Percentiles rank a stretch among this genome's conserved stretches.
Conservation (phyloP, 2,329 filamentous ascomycete species). For the Helotiales sp. region DNA sequence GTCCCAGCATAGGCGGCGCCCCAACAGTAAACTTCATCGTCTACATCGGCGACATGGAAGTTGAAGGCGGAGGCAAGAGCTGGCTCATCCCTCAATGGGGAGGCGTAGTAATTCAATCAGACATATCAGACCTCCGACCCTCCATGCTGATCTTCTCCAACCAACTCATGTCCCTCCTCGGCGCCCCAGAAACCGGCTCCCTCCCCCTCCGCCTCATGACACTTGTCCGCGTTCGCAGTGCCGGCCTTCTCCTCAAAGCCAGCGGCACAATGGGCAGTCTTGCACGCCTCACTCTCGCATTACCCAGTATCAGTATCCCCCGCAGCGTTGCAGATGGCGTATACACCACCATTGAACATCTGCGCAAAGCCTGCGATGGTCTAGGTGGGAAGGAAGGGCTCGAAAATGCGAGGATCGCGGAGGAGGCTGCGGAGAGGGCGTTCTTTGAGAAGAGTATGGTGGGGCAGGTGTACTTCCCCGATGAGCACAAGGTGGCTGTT, state of each 20-base stretch:
- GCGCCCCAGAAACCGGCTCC: constrained; percentile 81
- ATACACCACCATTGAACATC: constrained; percentile 75
- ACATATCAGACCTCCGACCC: constrained; percentile 71
- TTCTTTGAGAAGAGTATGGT: constrained; percentile 99
- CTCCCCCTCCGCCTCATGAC: constrained; percentile 85
- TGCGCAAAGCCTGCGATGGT: constrained; percentile 76
- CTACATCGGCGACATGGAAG: constrained; percentile 71
- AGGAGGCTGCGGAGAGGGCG: constrained; percentile 86
- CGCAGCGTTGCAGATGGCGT: constrained; percentile 85
- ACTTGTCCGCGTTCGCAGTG: constrained; percentile 82
- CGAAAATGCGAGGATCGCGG: constrained; percentile 80
- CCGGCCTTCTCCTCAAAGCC: constrained; percentile 83
- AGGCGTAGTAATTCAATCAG: constrained; percentile 64
- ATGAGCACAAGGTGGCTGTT: constrained; percentile 97
- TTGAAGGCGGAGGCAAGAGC: constrained; percentile 58
- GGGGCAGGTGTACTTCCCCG: constrained; percentile 96
- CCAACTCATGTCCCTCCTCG: constrained; percentile 86
- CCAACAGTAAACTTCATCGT: constrained; percentile 97
- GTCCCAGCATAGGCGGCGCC: constrained; percentile 88
- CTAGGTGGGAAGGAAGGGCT: constrained; percentile 72
- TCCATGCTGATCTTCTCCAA: constrained; percentile 89
- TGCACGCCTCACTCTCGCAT: constrained; percentile 79
- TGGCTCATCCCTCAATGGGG: constrained; percentile 99
- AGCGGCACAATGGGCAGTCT: constrained; percentile 94
- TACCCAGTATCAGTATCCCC: constrained; percentile 91